Base-by-base conservation (phyloP, 2,329 filamentous ascomycete species). In the Simplicillium sp. region DNA sequence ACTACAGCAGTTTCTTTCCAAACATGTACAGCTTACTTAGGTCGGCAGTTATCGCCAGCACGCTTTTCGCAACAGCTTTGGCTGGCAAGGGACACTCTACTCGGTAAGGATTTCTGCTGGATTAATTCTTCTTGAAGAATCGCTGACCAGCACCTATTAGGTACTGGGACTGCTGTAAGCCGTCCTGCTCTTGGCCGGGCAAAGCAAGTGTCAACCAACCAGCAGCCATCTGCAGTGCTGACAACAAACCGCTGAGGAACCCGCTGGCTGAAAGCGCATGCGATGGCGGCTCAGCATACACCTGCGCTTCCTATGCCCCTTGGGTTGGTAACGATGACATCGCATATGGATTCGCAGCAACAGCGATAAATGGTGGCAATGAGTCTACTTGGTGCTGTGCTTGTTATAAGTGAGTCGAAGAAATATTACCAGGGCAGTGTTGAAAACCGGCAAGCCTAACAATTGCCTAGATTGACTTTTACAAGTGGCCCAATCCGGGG, bases 121-220 rank as follows among this genome's bases (percentile, higher is more conserved):
- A n/a, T n/a, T n/a, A n/a, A n/a, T n/a, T n/a, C n/a, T n/a, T n/a
- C n/a, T n/a, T n/a, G n/a, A n/a, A n/a, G n/a, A n/a, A n/a, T n/a
- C n/a, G n/a, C n/a, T n/a, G n/a, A n/a, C n/a, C n/a, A n/a, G n/a
- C n/a, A n/a, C n/a, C n/a, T n/a, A n/a, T n/a, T 28, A 54, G 70
- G 44, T 75, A 73, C 55, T 74, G 75, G 72, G 80, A 84, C 56
- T 84, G 81, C 65, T 84, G 80, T 65, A 85, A 86, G 66, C 73
- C 79, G 17, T 80, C 76, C 15, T 84, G 80, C 56, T 67, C 68
- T 3, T 77, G 79, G 79, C 55, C 65, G 11, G 67, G 59, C 40
- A 82, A 82, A 56, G 75, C 71, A 12, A 46, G 64, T 33, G 67
- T 77, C 55, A 62, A 59, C 43, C 40, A 49, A 9, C 70, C 75